Percentiles rank a stretch among this genome's conserved stretches.
phyloP scores from a whole-genome alignment of 2,329 filamentous ascomycete species.

The Dothiorella sarmentorum region DNA sequence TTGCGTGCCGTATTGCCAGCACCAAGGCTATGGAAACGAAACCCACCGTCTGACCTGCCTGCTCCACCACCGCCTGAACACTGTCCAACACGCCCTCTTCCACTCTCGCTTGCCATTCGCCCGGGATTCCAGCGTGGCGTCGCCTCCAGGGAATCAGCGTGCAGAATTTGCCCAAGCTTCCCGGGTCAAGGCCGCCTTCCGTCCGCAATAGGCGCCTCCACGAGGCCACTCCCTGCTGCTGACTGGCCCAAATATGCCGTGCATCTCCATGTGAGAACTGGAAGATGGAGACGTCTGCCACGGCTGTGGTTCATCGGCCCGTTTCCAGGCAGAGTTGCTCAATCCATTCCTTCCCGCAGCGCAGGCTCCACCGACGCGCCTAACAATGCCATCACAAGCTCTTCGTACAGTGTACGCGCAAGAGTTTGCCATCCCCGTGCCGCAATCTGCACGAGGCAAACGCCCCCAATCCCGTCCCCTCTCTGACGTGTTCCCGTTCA shows the following conservation, averaged over 20 bases:
- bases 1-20: background rate
- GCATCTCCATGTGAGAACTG: no score
- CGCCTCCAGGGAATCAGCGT: background rate
- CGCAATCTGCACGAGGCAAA: background rate
- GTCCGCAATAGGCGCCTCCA: background rate
- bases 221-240: background rate
- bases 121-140: background rate
- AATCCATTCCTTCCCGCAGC: slow-evolving; percentile 4
- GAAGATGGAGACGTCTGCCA: background rate
- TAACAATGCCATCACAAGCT: background rate
- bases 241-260: background rate
- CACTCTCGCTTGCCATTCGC: background rate
- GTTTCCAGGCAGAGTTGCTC: slow-evolving; percentile 2
- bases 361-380: background rate
- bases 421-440: no score
- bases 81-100: background rate
- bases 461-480: background rate
- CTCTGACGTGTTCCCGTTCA: slow-evolving; percentile 4
- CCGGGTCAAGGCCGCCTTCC: background rate
- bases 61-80: background rate
- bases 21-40: background rate
- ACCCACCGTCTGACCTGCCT: background rate
- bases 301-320: slow-evolving; percentile 2
- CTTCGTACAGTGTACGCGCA: no score
- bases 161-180: background rate